phyloP scores from a whole-genome alignment of 1,284 basidiomycete genomes.

The Vanrija humicola region DNA sequence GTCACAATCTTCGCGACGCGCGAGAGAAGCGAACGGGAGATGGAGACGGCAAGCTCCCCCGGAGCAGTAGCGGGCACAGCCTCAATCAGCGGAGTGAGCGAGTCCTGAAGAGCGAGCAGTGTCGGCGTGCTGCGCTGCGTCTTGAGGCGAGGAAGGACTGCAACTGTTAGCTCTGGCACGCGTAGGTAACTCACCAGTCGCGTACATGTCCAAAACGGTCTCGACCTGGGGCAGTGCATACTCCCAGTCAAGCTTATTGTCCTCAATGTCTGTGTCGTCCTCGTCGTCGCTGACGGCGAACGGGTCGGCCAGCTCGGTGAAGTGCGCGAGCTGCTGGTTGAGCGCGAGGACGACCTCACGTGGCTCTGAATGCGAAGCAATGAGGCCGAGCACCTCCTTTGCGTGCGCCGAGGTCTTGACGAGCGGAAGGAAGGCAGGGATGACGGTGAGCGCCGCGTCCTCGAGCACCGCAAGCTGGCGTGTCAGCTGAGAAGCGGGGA shows the following conservation, averaged over 20 bases:
- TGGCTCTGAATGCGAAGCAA: constrained; percentile 18
- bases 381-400: constrained; percentile 13
- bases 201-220: constrained; percentile 50
- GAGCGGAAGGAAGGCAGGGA: constrained; percentile 14
- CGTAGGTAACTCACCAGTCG: constrained; percentile 17
- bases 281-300: constrained; percentile 32
- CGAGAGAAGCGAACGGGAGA: constrained; percentile 17
- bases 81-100: constrained; percentile 22
- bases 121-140: constrained; percentile 33
- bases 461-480: constrained; percentile 11
- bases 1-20: constrained; percentile 17
- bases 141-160: constrained; percentile 28
- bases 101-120: constrained; percentile 21
- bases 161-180: neutral
- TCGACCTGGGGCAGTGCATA: constrained; percentile 55
- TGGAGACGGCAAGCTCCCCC: constrained; percentile 3
- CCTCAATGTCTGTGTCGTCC: constrained; percentile 18
- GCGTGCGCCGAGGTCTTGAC: neutral
- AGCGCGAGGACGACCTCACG: constrained; percentile 34
- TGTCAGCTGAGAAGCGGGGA: neutral
- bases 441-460: constrained; percentile 15
- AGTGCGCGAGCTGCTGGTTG: constrained; percentile 21
- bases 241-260: constrained; percentile 42
- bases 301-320: constrained; percentile 28
- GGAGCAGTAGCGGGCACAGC: constrained; percentile 11